Evolutionary conservation across 164 flowering plant genomes (phyloP), one percentile per base, ranked within the genome.

Genomic region (Kalanchoe fedtschenkoi): DNA sequence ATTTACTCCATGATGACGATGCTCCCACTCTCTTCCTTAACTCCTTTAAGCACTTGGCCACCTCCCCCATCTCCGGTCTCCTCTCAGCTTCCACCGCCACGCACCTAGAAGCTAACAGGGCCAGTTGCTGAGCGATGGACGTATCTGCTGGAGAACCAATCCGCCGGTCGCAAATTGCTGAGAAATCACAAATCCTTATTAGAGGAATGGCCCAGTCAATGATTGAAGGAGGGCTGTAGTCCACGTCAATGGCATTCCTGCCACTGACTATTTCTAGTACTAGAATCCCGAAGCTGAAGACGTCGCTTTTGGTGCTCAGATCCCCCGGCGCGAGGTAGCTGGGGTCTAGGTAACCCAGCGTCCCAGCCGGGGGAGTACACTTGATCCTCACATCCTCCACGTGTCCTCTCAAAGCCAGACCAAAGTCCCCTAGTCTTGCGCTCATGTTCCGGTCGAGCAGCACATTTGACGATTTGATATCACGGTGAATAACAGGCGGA

Each of bases 401-500:
- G 71, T 84, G 74, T 41, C 87, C 87, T 53, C 89, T 78, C 68
- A 91, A 58, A 0, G 98, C 91, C 55, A 92, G 68, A 13, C 98
- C 95, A 62, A 87, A 89, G 62, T 92, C 98, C 1, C 91, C 84
- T 34, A 92, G 66, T 61, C 89, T 70, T 6, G 87, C 91, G 24
- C 76, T 80, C 70, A 76, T 69, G 7, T 69, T 59, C 22, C 26
- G 69, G 60, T 92, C 98, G 37, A 92, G 71, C 29, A 92, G 62
- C 1, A 92, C 72, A 63, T 89, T 92, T 0, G 93, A 83, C 0
- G 98, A 92, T 66, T 92, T 92, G 1, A 92, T 84, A 63, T 92
- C 98, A 22, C 95, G 66, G 69, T 89, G 98, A n/a, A 87, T 92
- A 6, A 89, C 85, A 22, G 91, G 96, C 21, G 95, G 95, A 47